Evolutionary conservation across 495 filamentous ascomycete genomes (phyloP), one percentile per base, ranked within the genome.

Genomic region (Wilcoxina mikolae): DNA sequence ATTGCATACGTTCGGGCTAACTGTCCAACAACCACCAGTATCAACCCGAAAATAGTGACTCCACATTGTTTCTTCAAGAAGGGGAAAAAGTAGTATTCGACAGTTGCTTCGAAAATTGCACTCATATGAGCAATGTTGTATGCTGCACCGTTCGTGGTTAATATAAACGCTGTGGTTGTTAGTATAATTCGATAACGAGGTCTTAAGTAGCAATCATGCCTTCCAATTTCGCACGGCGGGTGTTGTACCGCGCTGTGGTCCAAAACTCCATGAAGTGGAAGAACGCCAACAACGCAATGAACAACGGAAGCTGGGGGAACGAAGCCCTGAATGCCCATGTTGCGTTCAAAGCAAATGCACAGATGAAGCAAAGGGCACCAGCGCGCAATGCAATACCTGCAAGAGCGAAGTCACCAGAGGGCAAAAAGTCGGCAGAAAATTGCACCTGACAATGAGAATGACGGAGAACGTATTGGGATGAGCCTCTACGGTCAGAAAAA

Each of bases 201-300:
- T n/a, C n/a, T 11, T 24, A 4, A 26, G 27, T 3, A 9, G 15
- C 28, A 4, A 17, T 15, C 5, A 26, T 51, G 51, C 60, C 33
- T 41, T 55, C 55, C 17, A 85, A 69, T 4, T 74, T 73, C 4
- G 87, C 87, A n/a, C 74, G 69, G 31, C 71, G 68, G 0, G 87
- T 85, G 70, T 95, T 96, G 69, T 84, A 84, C 22, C 69, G 70
- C 24, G 91, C 91, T 0, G 90, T 95, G 46, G 79, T 82, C 72
- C 76, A 90, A 74, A 84, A 98, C 70, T 98, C 91, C 68, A 98
- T 82, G 71, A 94, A 94, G 70, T 98, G 91, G 76, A 95, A 95
- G 52, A 83, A 65, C 15, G 81, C 78, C 53, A 98, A 80, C 24
- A 79, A 68, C 44, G 74, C 69, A 63, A 88, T 59, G 72, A 98